These are phyloP conservation scores for Euphorbia lathyris DNA, from an alignment of 345 rosid species.

Conservation along the genomic window DNA sequence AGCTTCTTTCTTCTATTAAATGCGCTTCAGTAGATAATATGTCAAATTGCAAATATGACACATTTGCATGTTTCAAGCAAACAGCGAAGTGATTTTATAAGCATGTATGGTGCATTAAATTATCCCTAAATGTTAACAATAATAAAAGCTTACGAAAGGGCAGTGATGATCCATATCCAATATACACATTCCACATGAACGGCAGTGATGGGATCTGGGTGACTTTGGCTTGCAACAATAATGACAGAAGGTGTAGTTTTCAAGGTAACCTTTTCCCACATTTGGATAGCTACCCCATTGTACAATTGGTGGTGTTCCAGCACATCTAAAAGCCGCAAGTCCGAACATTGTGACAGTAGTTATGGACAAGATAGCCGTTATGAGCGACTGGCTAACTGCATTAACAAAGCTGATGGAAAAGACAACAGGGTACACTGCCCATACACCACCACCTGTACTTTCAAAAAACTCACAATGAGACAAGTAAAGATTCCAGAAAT, in stretches of 20 bases:
- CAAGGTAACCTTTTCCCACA: slow-evolving; percentile 69
- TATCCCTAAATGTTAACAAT: neutral
- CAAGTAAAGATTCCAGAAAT: neutral
- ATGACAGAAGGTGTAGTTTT: slow-evolving; percentile 72
- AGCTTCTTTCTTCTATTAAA: neutral
- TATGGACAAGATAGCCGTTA: slow-evolving; percentile 42
- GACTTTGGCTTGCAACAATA: slow-evolving; percentile 81
- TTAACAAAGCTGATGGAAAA: slow-evolving; percentile 58
- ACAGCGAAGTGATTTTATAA: neutral
- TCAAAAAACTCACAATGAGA: slow-evolving; percentile 15
- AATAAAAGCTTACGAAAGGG: slow-evolving; percentile 74
- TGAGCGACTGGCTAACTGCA: slow-evolving; percentile 50
- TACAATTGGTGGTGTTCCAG: slow-evolving; percentile 59
- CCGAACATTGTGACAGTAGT: slow-evolving; percentile 58
- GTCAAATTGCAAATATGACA: neutral
- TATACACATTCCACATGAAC: slow-evolving; percentile 82
- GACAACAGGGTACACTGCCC: slow-evolving; percentile 75
- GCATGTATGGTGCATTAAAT: neutral
- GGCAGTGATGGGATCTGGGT: slow-evolving; percentile 87
- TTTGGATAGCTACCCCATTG: slow-evolving; percentile 81
- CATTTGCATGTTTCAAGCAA: neutral
- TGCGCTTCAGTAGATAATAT: neutral
- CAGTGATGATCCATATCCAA: slow-evolving; percentile 99
- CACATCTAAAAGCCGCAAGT: slow-evolving; percentile 66
- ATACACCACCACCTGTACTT: slow-evolving; percentile 79